A percentile compares a stretch with the other conserved stretches of the same genome.
These are phyloP conservation scores for Boletus subluridellus DNA, from an alignment of 1,284 basidiomycete genomes.

Conservation along the genomic window DNA sequence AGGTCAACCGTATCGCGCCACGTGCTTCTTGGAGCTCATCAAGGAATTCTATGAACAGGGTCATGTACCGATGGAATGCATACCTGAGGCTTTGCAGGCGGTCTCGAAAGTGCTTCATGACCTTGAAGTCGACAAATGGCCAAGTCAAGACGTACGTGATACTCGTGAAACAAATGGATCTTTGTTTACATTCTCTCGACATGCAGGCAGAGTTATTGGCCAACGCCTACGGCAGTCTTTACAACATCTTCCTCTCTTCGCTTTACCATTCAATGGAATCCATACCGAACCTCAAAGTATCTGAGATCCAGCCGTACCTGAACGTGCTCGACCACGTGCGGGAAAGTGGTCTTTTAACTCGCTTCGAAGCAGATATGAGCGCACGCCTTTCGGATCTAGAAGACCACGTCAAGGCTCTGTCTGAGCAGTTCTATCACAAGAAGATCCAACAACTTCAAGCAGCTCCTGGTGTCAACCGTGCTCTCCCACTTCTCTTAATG, in stretches of 20 bases:
- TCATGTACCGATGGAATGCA: conserved; percentile 91
- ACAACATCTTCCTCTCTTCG: conserved; percentile 81
- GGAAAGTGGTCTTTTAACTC: conserved; percentile 63
- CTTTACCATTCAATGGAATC: conserved; percentile 84
- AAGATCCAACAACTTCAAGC: conserved; percentile 68
- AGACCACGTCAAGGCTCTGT: conserved; percentile 64
- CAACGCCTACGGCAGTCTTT: conserved; percentile 66
- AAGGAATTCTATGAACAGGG: conserved; percentile 85
- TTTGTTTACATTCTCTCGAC: conserved; percentile 14
- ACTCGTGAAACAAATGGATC: not conserved
- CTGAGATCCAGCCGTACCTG: conserved; percentile 63
- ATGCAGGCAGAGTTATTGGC: conserved; percentile 63
- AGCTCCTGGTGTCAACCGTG: conserved; percentile 70
- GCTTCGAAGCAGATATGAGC: conserved; percentile 63
- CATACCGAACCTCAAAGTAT: conserved; percentile 66
- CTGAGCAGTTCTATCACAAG: conserved; percentile 66
- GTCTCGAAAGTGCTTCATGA: conserved; percentile 72
- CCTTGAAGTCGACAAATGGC: conserved; percentile 73
- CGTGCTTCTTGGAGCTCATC: conserved; percentile 85
- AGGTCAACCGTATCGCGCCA: conserved; percentile 70
- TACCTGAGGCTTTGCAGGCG: conserved; percentile 82
- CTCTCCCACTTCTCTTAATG: conserved; percentile 76
- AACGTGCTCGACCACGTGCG: conserved; percentile 69
- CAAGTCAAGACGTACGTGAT: conserved; percentile 69
- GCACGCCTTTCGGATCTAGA: conserved; percentile 68